Evolutionary conservation across 139 green algal genomes (phyloP), one percentile per base, ranked within the genome.

Genomic region (Volvox africanus): DNA sequence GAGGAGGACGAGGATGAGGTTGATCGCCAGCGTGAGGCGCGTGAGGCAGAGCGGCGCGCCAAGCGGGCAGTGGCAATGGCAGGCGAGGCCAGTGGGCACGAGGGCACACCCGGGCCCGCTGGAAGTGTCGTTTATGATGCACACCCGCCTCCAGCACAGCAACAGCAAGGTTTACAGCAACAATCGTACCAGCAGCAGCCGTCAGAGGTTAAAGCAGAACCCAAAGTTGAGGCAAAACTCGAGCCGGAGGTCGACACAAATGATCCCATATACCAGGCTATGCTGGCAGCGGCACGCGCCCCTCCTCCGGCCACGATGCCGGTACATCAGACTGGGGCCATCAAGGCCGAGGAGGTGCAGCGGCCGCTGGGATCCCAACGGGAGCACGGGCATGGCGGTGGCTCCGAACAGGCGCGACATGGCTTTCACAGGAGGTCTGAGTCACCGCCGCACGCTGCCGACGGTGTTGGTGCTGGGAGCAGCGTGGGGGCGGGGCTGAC

Each of bases 181-280:
- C 44, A 55, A 55, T 55, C 44, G 44, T 55, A 55, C 44, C 44
- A 55, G 75, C 75, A 81, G 36, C 36, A 84, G 61, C 81, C 19
- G 55, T n/a, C 61, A n/a, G 80, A 32, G 55, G 26, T 55, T n/a
- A n/a, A 32, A 16, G 26, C 18, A n/a, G 84, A 88, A 33, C 22
- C 62, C 50, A 92, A 92, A 71, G 0, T 24, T 1, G 88, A 92
- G 69, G 69, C 80, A 0, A 88, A 89, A 73, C 19, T 1, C 36
- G 78, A 80, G 65, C 88, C 89, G 14, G 89, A 90, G 33, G 91
- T 96, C 20, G 93, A 94, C 30, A 86, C 90, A 0, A 78, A 96
- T 61, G 95, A 97, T 88, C 90, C 95, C 76, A 97, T 97, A 73
- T 94, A 95, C 62, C 86, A 90, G 86, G 79, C 91, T n/a, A 79